Percentiles rank a stretch among this genome's conserved stretches.
Conservation (phyloP, 192 early-diverging fungal genomes). For the Gonapodya sp. region DNA sequence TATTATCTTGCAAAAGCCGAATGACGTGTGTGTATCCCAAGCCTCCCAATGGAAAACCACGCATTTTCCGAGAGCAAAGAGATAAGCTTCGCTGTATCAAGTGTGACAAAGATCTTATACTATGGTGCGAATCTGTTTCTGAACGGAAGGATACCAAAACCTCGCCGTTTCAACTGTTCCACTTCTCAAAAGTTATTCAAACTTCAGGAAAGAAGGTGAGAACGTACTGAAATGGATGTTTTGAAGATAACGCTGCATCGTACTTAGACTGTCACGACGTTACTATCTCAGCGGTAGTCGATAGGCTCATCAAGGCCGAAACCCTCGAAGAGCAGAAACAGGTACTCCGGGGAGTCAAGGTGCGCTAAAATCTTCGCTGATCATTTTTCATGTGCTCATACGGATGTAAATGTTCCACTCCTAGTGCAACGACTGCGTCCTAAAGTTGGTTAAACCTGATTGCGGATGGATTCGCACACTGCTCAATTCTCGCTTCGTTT, state of each 20-base stretch:
- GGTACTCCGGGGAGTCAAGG: background rate
- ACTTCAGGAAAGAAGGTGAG: background rate
- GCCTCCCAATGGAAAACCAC: background rate
- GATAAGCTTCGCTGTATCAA: background rate
- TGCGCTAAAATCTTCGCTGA: background rate
- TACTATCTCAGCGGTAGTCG: too few species aligned
- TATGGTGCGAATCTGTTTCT: too few species aligned
- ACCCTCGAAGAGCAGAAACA: background rate
- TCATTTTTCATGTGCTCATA: background rate
- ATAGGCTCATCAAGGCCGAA: background rate
- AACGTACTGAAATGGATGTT: too few species aligned
- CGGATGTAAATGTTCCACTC: too few species aligned
- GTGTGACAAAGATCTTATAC: background rate
- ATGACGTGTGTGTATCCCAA: background rate
- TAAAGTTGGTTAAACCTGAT: background rate
- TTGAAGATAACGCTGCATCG: too few species aligned
- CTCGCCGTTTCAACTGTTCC: too few species aligned
- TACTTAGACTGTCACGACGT: too few species aligned
- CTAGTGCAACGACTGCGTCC: background rate
- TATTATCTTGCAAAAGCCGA: background rate
- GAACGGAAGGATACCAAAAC: too few species aligned
- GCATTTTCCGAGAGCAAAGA: background rate
- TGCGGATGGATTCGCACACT: background rate
- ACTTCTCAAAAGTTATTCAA: too few species aligned
- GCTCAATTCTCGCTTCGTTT: too few species aligned